Evolutionary conservation across 192 early-diverging fungal species (phyloP), one percentile per base, ranked within the genome.

Genomic region (Gigaspora rosea): DNA sequence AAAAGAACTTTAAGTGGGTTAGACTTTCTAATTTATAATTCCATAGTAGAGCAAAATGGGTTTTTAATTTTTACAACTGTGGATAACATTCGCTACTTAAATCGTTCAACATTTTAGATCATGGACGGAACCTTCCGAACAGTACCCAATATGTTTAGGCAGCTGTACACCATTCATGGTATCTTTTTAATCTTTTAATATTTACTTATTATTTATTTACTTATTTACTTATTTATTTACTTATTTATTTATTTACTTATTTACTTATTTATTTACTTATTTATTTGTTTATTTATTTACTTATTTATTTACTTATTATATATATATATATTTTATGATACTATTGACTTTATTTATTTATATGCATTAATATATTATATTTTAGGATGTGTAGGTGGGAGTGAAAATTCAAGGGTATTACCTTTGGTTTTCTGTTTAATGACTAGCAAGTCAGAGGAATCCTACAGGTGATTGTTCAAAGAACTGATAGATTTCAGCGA

Each of bases 111-210:
- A 18, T 69, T 69, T n/a, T 69, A 46, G 67, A 68, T 68, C 20
- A 69, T 69, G 16, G 67, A 69, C 16, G 46, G 47, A 49, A 69
- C 47, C 32, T 69, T 69, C 18, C 46, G 49, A 16, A 50, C 67
- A 47, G 67, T 69, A 49, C 67, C 47, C 4, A 69, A 36, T 22
- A 49, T 69, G 8, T 69, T 69, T 27, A 69, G 22, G 49, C 67
- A 69, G 27, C 11, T 69, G 27, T 69, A 69, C 18, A 69, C 67
- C 18, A 69, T 69, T 69, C 46, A 69, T 0, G 46, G 46, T 32
- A 22, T 58, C 8, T 58, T 58, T 41, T 41, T 41, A 41, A 41
- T 41, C 36, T 41, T 41, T 41, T n/a, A n/a, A n/a, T n/a, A n/a
- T n/a, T n/a, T n/a, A n/a, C n/a, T n/a, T n/a, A n/a, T n/a, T n/a